A percentile compares a stretch with the other conserved stretches of the same genome.
phyloP scores from a whole-genome alignment of 106 monocot genomes.

The Platanthera zijinensis region DNA sequence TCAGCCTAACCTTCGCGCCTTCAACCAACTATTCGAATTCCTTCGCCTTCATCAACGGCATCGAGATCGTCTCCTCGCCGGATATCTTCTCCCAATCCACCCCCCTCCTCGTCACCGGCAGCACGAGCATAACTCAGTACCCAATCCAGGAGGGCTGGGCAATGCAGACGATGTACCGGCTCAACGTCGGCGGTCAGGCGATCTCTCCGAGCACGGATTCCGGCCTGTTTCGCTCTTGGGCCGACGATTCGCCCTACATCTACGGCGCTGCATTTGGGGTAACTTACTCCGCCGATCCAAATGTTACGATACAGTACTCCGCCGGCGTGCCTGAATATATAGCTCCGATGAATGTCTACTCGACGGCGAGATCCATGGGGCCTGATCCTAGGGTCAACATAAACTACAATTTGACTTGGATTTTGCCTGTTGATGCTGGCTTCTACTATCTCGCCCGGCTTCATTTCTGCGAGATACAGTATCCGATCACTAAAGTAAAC shows the following conservation, averaged over 20 bases:
- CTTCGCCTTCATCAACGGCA: slow-evolving; percentile 62
- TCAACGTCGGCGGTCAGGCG: slow-evolving; percentile 54
- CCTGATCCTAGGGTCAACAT: slow-evolving; percentile 12
- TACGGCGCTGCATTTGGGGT: slow-evolving; percentile 33
- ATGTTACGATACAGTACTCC: slow-evolving; percentile 30
- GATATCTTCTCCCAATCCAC: slow-evolving; percentile 20
- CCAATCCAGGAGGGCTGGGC: slow-evolving; percentile 20
- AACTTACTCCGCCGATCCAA: slow-evolving; percentile 27
- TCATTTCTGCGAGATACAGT: slow-evolving; percentile 49
- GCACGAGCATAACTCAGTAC: not conserved
- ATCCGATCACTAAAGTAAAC: slow-evolving; percentile 20
- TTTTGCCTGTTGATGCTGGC: slow-evolving; percentile 34
- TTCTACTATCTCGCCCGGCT: slow-evolving; percentile 51
- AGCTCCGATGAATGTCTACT: slow-evolving; percentile 43
- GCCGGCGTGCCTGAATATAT: slow-evolving; percentile 16
- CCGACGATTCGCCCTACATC: slow-evolving; percentile 25
- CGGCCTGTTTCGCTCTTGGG: slow-evolving; percentile 38
- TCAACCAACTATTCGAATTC: slow-evolving; percentile 18
- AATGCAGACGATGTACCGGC: slow-evolving; percentile 40
- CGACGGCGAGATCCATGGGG: slow-evolving; percentile 51
- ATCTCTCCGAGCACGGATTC: slow-evolving; percentile 32
- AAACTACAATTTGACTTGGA: slow-evolving; percentile 53
- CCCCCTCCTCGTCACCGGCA: slow-evolving; percentile 12
- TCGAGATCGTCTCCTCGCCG: slow-evolving; percentile 53
- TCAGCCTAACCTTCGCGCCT: slow-evolving; percentile 50